Evolutionary conservation across 129 eudicot genomes (phyloP), one percentile per base, ranked within the genome.

Genomic region (Artemisia annua): DNA sequence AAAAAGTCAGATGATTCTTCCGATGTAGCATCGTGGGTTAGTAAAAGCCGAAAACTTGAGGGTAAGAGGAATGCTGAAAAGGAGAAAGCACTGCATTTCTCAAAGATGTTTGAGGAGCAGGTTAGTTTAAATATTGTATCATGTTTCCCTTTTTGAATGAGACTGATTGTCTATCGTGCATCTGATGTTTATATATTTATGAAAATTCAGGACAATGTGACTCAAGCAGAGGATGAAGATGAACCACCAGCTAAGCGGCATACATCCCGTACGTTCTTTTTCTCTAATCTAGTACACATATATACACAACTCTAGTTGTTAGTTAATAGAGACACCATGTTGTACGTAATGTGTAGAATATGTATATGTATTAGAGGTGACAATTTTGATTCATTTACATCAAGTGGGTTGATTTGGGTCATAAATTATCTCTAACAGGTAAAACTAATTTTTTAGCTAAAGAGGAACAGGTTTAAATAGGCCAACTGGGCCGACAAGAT

Each of bases 71-170:
- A 70, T 26, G 72, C 80, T 57, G 97, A 86, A 70, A 90, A 83
- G 81, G 89, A 86, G 85, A 95, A 85, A 82, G 99, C 97, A 26
- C 54, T 86, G 77, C 96, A 86, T 59, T 82, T 76, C 22, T 95
- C 91, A 16, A 95, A 77, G 87, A 83, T 85, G 72, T 86, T 95
- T 54, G 99, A 88, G 75, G 99, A 95, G 83, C 99, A 90, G 98
- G 98, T 94, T 71, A 24, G 67, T 75, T 75, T 4, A 30, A 14
- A 55, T 18, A 22, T 22, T 64, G 11, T 39, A 22, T 20, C 35
- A 4, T 62, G 44, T 55, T 61, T 76, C 51, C 24, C n/a, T n/a
- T 15, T 24, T 18, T 26, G 48, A 48, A 60, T 58, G 59, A 66
- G 56, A 50, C 57, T 26, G 32, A 60, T 71, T 57, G 65, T 24